Base-by-base conservation (phyloP, 371 early-diverging fungal species). In the Coemansia sp. region DNA sequence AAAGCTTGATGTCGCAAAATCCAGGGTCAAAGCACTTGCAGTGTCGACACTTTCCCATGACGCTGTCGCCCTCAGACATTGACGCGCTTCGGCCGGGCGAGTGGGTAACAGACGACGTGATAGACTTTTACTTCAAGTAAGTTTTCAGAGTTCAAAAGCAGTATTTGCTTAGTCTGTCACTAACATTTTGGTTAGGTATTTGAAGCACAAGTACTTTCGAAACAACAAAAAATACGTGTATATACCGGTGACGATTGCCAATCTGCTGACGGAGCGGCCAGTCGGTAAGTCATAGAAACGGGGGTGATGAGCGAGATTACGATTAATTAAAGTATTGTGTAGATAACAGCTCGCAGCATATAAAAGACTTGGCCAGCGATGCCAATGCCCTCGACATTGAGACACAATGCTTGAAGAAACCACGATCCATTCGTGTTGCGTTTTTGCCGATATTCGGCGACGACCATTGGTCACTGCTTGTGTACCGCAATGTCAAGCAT, bases 41-140 rank as follows among this genome's bases (percentile, higher is more conserved):
- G 17, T 71, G 77, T 53, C 65, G 65, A n/a, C 15, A 58, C 59
- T 76, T 76, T 55, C 62, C 68, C 0, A 71, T 76, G 71, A 76
- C 68, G 3, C 54, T 76, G 41, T 68, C 77, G n/a, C 62, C 58
- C 15, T 58, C 65, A 5, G 77, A 76, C 21, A 61, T 76, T 46
- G 77, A 76, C 1, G 71, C 77, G 1, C 66, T 76, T 1, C 28
- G 55, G 58, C 77, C 77, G 0, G 71, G 71, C 21, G 69, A 71
- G 39, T 76, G 77, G 77, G 65, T 76, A 15, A 76, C 77, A 1
- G 77, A 76, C 65, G 77, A 76, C 19, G 72, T 62, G 28, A 76
- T 76, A 17, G 77, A 76, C 56, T 76, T 71, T 59, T 76, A 76
- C 69, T 76, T 71, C 55, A 55, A 67, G 69, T 65, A 67, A 65